phyloP scores from a whole-genome alignment of 2,329 filamentous ascomycete genomes.

The Fusarium hainanense region DNA sequence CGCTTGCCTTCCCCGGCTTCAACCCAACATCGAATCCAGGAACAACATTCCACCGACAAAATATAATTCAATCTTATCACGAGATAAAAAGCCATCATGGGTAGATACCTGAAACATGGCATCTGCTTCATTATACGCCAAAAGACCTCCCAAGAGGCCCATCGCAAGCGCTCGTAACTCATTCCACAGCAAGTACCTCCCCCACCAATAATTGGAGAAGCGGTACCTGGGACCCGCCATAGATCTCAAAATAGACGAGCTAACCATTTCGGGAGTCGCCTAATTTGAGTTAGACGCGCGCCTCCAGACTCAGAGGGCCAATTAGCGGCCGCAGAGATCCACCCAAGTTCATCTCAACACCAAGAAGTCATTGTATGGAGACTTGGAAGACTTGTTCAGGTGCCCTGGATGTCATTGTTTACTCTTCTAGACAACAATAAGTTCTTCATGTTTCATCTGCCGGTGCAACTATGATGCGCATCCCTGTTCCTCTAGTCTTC shows the following conservation, averaged over 20 bases:
- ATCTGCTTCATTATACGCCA: conserved; percentile 38
- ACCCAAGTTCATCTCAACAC: conserved; percentile 37
- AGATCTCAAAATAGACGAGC: conserved; percentile 41
- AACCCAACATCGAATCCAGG: background rate
- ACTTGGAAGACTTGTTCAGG: background rate
- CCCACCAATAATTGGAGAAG: conserved; percentile 3
- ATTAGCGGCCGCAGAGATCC: conserved; percentile 27
- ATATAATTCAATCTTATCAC: no score
- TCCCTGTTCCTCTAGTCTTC: conserved; percentile 27
- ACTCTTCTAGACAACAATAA: background rate
- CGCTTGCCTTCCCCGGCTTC: background rate
- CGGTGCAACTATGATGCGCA: conserved; percentile 39
- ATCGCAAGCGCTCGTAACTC: conserved; percentile 32
- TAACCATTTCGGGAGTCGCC: conserved; percentile 34
- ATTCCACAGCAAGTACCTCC: conserved; percentile 22
- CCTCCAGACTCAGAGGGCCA: conserved; percentile 32
- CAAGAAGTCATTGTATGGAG: conserved; percentile 11
- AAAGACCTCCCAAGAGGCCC: conserved; percentile 4
- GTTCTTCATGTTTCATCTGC: conserved; percentile 15
- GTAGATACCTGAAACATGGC: conserved; percentile 38
- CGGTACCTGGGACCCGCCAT: conserved; percentile 9
- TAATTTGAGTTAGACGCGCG: conserved; percentile 45
- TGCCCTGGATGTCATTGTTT: background rate
- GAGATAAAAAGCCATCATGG: no score
- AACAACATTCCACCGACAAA: background rate